These are phyloP conservation scores for Mesembryanthemum crystallinum DNA, from an alignment of 148 eudicot genomes.

Conservation along the genomic window DNA sequence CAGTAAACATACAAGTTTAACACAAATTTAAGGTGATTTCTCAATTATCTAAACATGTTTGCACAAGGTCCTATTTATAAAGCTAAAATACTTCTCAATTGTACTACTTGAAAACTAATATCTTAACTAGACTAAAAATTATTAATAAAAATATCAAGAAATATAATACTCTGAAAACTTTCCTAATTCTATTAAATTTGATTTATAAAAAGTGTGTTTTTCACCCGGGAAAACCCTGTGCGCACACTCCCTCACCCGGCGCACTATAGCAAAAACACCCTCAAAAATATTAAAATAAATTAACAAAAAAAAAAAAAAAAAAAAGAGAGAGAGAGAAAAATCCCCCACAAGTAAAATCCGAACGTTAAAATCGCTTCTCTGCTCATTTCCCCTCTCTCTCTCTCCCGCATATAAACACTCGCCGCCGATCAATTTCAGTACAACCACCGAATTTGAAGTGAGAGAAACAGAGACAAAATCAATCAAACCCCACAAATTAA, in stretches of 20 bases:
- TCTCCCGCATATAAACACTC: conserved; percentile 9
- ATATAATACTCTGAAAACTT: too few relatives aligned
- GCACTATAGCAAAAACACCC: neutral
- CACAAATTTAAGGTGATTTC: too few relatives aligned
- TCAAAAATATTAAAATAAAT: neutral
- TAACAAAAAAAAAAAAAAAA: neutral
- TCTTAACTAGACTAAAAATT: too few relatives aligned
- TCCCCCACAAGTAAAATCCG: conserved; percentile 10
- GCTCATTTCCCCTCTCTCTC: conserved; percentile 13
- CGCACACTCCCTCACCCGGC: neutral
- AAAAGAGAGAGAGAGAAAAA: neutral
- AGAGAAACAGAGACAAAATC: neutral
- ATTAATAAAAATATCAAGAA: too few relatives aligned
- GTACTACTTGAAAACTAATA: too few relatives aligned
- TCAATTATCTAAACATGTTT: too few relatives aligned
- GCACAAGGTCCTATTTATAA: too few relatives aligned
- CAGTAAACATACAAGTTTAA: too few relatives aligned
- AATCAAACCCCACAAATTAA: neutral
- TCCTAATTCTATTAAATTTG: too few relatives aligned
- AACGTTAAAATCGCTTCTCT: conserved; percentile 34
- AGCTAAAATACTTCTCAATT: too few relatives aligned
- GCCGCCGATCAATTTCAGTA: neutral
- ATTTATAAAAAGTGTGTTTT: too few relatives aligned
- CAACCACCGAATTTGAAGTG: neutral
- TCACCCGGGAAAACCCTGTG: conserved; percentile 12